Conservation (phyloP, 768 basidiomycete species). For the Guyanaporus albipodus region DNA sequence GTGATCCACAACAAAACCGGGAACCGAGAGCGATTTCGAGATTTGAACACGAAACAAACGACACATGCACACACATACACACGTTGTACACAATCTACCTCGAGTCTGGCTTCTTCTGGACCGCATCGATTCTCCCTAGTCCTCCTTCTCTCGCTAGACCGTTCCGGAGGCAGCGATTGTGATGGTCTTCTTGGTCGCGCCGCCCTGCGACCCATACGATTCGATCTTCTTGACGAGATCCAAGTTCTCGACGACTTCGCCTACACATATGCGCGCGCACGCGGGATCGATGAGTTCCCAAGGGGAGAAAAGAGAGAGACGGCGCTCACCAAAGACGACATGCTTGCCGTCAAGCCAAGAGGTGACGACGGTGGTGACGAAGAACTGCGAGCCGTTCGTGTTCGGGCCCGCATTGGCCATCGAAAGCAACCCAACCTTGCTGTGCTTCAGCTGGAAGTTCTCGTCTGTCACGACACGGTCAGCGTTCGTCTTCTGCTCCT, state of each 20-base stretch:
- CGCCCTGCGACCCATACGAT: neutral
- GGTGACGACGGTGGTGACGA: constrained; percentile 80
- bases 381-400: constrained; percentile 91
- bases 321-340: constrained; percentile 18
- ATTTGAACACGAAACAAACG: too few species aligned
- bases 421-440: constrained; percentile 60
- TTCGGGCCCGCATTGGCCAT: constrained; percentile 81
- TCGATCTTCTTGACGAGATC: neutral
- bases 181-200: neutral
- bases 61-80: too few species aligned
- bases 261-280: neutral
- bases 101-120: too few species aligned
- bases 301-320: too few species aligned
- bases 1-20: too few species aligned
- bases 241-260: constrained; percentile 3
- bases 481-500: too few species aligned
- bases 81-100: too few species aligned
- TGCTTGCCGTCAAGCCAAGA: constrained; percentile 12
- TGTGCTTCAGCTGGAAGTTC: constrained; percentile 78
- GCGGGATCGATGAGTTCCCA: too few species aligned
- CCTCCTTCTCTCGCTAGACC: neutral
- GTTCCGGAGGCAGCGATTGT: constrained; percentile 1
- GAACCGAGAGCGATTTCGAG: too few species aligned
- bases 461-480: too few species aligned
- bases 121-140: neutral